Base-by-base conservation (phyloP, 2,329 filamentous ascomycete genomes). In the Cladobotryum mycophilum region DNA sequence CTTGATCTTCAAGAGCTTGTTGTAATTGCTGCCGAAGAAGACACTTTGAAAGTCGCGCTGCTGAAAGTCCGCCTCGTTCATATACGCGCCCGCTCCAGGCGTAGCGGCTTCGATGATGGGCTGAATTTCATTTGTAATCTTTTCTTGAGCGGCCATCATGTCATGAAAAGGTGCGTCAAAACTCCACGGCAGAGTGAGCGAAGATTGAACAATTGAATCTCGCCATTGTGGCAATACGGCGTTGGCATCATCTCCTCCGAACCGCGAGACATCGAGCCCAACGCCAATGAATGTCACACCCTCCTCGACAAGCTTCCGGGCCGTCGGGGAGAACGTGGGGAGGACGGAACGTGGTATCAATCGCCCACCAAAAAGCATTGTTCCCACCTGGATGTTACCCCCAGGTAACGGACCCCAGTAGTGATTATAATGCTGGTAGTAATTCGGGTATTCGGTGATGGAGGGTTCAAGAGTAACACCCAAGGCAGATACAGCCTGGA, bases 11-110 rank as follows among this genome's bases (percentile, higher is more conserved):
- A 68, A 53, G 41, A 78, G 58, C 38, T 55, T 60, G 4, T 56
- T 58, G 53, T 78, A 79, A 45, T 76, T 76, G 6, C 37, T 53
- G 1, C 76, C 76, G 57, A 70, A 79, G 62, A 78, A 79, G 3
- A 60, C 64, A 30, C 69, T 58, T 56, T 75, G 65, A 56, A 67
- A 79, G 49, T 73, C 56, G 1, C 68, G 70, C 59, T 79, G 68
- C 52, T 69, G 66, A 40, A 75, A 71, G 59, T 80, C 73, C 2
- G 68, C 73, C 65, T 82, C 78, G 53, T 78, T 79, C 58, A 76
- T 60, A 54, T 79, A 79, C 4, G 72, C 65, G 4, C 75, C 74
- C 1, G 62, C 62, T 1, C 66, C 70, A 3, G 72, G 72, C 0
- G 71, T 59, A 2, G 56, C 55, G 1, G 55, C 58, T 20, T 59